Base-by-base conservation (phyloP, 108 stramenopile genomes). In the Stephanodiscus triporus region DNA sequence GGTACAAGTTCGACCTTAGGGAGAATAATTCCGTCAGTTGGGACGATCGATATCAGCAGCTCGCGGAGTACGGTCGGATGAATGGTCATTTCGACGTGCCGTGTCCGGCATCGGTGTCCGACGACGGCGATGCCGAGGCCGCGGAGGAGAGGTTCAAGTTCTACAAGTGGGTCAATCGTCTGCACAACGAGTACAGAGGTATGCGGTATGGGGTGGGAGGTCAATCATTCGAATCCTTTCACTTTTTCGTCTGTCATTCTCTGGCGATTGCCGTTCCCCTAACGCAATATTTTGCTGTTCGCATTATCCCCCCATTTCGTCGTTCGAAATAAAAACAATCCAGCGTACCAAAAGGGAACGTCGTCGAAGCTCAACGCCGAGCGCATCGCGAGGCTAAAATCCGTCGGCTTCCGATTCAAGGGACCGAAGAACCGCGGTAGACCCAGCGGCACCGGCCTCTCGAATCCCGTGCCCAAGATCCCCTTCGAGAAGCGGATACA, bases 341-440 rank as follows among this genome's bases (percentile, higher is more conserved):
- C 47, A 86, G 85, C 77, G 73, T 83, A 37, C 82, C 82, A 60
- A 20, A 71, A 71, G 38, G 70, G 70, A 20, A 71, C 55, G 32
- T 34, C 70, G 16, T 58, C 70, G 27, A 71, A 71, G 26, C 68
- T 90, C 17, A 82, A 81, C 30, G 62, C 72, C 9, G 87, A 86
- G 55, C 86, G 89, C 14, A 40, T 87, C n/a, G 75, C 68, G 24
- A 81, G 77, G 54, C 78, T 91, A 6, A 54, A 68, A 48, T 54
- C 42, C 16, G 78, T 88, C 47, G 86, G 81, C n/a, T 91, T 91
- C 67, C 73, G 55, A 20, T 87, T 63, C 37, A 63, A 73, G 36
- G 60, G 60, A 4, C 60, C 60, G 2, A 61, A 61, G 20, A 61
- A 42, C 23, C 60, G 60, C 36, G 60, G 60, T 4, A 17, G 60